These are phyloP conservation scores for Monosporascus sp. DNA, from an alignment of 2,329 filamentous ascomycete species.

Conservation along the genomic window DNA sequence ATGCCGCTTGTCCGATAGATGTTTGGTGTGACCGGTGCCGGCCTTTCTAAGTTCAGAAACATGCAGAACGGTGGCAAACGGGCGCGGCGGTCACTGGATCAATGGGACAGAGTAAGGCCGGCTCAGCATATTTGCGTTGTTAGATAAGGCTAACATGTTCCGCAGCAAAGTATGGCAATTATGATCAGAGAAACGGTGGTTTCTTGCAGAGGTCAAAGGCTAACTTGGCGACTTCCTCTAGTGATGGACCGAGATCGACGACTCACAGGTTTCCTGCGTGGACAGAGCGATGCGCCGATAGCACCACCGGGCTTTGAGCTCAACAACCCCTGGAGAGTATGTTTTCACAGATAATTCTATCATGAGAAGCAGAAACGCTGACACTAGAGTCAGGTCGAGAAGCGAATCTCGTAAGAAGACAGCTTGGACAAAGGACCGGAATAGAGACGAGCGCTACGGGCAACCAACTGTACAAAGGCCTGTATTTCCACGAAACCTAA, in stretches of 20 bases:
- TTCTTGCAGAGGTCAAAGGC: conserved; percentile 7
- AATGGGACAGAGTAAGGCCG: conserved; percentile 54
- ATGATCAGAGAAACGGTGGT: background rate
- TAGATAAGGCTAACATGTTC: conserved; percentile 22
- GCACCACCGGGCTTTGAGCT: conserved; percentile 57
- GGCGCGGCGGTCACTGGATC: conserved; percentile 53
- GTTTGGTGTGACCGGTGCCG: conserved; percentile 56
- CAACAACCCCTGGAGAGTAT: conserved; percentile 60
- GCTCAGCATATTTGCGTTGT: background rate
- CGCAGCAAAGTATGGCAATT: conserved; percentile 46
- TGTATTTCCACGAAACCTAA: conserved; percentile 14
- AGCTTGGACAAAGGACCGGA: conserved; percentile 3
- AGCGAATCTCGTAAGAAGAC: conserved; percentile 39
- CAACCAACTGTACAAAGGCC: conserved; percentile 15
- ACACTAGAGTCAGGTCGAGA: conserved; percentile 41
- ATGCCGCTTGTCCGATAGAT: conserved; percentile 38
- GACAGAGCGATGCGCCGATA: conserved; percentile 49
- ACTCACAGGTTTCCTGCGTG: conserved; percentile 53
- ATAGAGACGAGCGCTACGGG: conserved; percentile 1
- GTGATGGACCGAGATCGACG: conserved; percentile 62
- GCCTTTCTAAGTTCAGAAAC: conserved; percentile 50
- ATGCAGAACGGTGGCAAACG: conserved; percentile 57
- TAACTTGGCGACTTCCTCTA: conserved; percentile 23
- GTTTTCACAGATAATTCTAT: conserved; percentile 13
- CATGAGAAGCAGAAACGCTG: conserved; percentile 5